Conservation (phyloP, 2,329 filamentous ascomycete genomes). For the Paramyrothecium sp. region DNA sequence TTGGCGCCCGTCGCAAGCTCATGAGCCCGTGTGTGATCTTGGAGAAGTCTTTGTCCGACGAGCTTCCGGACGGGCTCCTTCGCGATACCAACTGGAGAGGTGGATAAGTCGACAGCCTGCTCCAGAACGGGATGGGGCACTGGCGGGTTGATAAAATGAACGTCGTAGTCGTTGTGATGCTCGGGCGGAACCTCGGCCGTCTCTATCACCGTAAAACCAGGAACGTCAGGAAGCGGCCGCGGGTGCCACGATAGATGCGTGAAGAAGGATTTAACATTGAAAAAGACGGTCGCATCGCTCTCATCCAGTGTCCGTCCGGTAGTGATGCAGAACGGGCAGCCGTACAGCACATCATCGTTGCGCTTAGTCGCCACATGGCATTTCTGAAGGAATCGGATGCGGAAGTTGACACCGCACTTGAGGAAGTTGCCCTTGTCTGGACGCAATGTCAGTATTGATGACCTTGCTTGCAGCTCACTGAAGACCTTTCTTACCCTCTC, state of each 20-base stretch:
- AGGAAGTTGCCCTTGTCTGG: constrained; percentile 46
- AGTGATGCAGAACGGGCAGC: constrained; percentile 53
- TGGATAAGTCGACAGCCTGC: constrained; percentile 36
- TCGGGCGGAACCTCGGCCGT: constrained; percentile 35
- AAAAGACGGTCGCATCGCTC: constrained; percentile 57
- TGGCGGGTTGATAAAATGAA: constrained; percentile 44
- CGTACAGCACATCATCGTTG: constrained; percentile 53
- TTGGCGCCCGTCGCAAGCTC: constrained; percentile 47
- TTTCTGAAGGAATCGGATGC: constrained; percentile 55
- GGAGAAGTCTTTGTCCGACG: constrained; percentile 44
- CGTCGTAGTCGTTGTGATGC: constrained; percentile 49
- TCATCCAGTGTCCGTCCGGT: constrained; percentile 48
- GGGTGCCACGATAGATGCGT: constrained; percentile 52
- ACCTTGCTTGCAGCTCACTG: too few relatives aligned
- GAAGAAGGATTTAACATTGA: constrained; percentile 51
- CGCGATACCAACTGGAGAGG: constrained; percentile 43
- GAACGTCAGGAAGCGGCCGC: constrained; percentile 48
- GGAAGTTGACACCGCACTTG: constrained; percentile 45
- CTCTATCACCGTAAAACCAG: constrained; percentile 49
- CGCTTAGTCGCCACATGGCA: constrained; percentile 49
- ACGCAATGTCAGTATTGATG: constrained; percentile 7
- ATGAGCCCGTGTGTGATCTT: constrained; percentile 42
- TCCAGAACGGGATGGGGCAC: constrained; percentile 39
- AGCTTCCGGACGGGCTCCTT: constrained; percentile 45
- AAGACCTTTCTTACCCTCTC: constrained; percentile 36